These are phyloP conservation scores for Trypanosoma brucei DNA, from an alignment of 208 protist genomes.

Conservation along the genomic window DNA sequence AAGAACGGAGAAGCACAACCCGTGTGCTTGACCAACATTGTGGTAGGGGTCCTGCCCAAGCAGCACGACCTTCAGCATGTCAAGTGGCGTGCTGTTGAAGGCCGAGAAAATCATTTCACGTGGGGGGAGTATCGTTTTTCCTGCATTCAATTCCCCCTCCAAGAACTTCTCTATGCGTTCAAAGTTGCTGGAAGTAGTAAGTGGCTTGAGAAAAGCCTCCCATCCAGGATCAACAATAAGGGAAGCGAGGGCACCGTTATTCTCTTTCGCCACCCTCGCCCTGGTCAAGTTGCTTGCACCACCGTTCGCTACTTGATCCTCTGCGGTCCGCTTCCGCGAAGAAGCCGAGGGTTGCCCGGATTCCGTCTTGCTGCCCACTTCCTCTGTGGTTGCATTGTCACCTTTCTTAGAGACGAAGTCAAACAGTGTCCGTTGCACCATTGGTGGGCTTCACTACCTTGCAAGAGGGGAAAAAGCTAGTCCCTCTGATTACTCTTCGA, in stretches of 20 bases:
- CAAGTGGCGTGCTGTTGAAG: constrained; percentile 90
- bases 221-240: constrained; percentile 51
- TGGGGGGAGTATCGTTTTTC: constrained; percentile 77
- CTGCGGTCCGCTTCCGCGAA: constrained; percentile 2
- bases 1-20: constrained; percentile 94
- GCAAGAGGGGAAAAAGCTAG: not conserved
- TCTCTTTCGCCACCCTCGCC: not conserved
- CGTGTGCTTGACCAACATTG: constrained; percentile 93
- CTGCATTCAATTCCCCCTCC: constrained; percentile 30
- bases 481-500: not conserved
- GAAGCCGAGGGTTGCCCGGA: not conserved
- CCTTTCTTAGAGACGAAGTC: constrained; percentile 19
- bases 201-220: constrained; percentile 49
- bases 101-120: constrained; percentile 81
- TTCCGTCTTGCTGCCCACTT: not conserved
- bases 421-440: constrained; percentile 24
- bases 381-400: not conserved
- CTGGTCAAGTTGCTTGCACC: not conserved
- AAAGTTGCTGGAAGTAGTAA: constrained; percentile 45
- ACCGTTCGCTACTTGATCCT: constrained; percentile 1
- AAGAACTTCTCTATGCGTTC: constrained; percentile 63
- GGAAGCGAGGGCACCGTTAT: constrained; percentile 29
- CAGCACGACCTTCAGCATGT: constrained; percentile 91
- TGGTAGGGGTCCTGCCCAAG: constrained; percentile 97
- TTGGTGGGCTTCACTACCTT: not conserved